Evolutionary conservation across 1,139 yeast species (phyloP).

Genomic region (Geotrichum restrictum): DNA sequence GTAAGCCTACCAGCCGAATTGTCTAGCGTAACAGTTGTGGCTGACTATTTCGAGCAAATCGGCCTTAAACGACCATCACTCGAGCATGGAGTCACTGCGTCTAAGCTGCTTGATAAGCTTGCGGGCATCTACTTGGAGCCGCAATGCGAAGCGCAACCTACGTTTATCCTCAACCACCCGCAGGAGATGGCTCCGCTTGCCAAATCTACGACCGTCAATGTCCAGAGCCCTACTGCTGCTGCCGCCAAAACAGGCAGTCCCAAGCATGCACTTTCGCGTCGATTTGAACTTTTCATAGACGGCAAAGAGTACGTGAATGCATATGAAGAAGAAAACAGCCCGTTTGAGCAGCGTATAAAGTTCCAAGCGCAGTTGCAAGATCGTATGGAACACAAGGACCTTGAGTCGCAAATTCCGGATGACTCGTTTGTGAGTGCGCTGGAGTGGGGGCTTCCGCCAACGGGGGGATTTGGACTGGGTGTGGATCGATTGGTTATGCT

Average conservation of each 20-base stretch:
- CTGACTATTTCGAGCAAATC: conserved; percentile 40
- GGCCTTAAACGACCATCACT: conserved; percentile 54
- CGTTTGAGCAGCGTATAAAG: conserved; percentile 60
- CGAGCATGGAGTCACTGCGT: conserved; percentile 43
- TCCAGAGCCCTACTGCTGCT: conserved; percentile 36
- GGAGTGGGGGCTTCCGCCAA: conserved; percentile 95
- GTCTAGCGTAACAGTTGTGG: conserved; percentile 27
- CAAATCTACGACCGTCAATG: conserved; percentile 49
- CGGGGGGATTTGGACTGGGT: conserved; percentile 98
- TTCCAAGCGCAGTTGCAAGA: conserved; percentile 54
- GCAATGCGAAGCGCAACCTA: conserved; percentile 50
- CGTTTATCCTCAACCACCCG: conserved; percentile 81
- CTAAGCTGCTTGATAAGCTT: conserved; percentile 64
- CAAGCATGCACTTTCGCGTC: conserved; percentile 44
- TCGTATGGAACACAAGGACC: conserved; percentile 49
- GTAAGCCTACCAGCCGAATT: conserved; percentile 41
- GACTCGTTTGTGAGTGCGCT: conserved; percentile 63
- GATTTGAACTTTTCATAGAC: conserved; percentile 80
- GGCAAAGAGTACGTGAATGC: conserved; percentile 88
- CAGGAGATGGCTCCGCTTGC: conserved; percentile 82
- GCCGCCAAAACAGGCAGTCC: conserved; percentile 19
- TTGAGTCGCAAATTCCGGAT: conserved; percentile 70
- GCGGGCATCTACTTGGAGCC: conserved; percentile 66
- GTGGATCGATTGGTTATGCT: conserved; percentile 85
- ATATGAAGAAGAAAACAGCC: conserved; percentile 93